Conservation (phyloP, 1,139 yeast species). For the Groenewaldozyma auringiensis region DNA sequence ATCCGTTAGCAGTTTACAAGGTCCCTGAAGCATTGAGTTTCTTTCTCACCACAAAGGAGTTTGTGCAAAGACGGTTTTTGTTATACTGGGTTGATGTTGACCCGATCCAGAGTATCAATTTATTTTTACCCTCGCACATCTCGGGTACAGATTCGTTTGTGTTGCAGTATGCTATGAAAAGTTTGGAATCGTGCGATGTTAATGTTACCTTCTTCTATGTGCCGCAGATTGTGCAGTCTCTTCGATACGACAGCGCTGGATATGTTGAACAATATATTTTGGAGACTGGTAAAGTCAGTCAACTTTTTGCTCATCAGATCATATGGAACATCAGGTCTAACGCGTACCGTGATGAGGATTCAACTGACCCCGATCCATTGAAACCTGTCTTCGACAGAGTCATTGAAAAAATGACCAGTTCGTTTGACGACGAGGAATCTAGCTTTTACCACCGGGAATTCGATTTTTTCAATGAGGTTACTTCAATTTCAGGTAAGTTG, state of each 20-base stretch:
- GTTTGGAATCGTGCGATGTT: constrained; percentile 82
- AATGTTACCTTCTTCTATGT: constrained; percentile 90
- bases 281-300: constrained; percentile 88
- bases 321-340: constrained; percentile 98
- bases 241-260: constrained; percentile 75
- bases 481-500: constrained; percentile 86
- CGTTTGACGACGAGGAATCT: constrained; percentile 54
- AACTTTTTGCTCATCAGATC: constrained; percentile 92
- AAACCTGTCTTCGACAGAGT: constrained; percentile 80
- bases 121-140: constrained; percentile 58
- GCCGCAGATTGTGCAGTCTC: constrained; percentile 92
- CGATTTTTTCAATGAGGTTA: constrained; percentile 82
- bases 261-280: constrained; percentile 82
- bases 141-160: constrained; percentile 59
- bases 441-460: constrained; percentile 76
- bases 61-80: constrained; percentile 31
- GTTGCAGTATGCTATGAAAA: constrained; percentile 83
- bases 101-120: constrained; percentile 79
- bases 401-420: constrained; percentile 53
- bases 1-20: constrained; percentile 56
- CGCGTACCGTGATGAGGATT: constrained; percentile 80
- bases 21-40: constrained; percentile 59
- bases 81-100: constrained; percentile 70
- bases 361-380: constrained; percentile 62
- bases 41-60: constrained; percentile 18